These are phyloP conservation scores for Aspergillus homomorphus DNA, from an alignment of 495 filamentous ascomycete genomes.

Conservation along the genomic window DNA sequence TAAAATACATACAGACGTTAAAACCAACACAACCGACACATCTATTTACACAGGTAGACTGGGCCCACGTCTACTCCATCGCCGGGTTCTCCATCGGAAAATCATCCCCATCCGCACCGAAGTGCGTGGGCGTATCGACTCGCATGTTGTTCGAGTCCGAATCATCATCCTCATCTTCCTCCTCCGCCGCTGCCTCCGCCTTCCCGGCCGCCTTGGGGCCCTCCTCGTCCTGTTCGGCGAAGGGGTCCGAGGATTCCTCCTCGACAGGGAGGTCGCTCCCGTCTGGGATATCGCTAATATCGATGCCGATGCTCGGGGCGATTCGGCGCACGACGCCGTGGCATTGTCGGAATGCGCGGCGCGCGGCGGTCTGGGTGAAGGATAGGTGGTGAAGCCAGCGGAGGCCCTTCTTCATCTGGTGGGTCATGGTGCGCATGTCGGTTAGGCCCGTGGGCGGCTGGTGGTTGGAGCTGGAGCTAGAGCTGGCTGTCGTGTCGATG, in stretches of 20 bases:
- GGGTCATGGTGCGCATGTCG: constrained; percentile 34
- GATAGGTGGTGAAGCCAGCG: constrained; percentile 47
- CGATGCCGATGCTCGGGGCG: constrained; percentile 26
- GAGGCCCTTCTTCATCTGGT: constrained; percentile 47
- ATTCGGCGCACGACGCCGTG: constrained; percentile 29
- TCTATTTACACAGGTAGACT: too few species aligned
- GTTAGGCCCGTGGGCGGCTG: neutral
- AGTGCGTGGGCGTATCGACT: too few species aligned
- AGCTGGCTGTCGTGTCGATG: neutral
- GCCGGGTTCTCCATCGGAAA: too few species aligned
- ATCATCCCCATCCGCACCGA: too few species aligned
- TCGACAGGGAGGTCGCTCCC: constrained; percentile 4
- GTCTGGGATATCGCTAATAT: constrained; percentile 31
- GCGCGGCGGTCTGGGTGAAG: constrained; percentile 38
- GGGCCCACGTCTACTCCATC: too few species aligned
- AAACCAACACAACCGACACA: too few species aligned
- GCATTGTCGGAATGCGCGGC: constrained; percentile 49
- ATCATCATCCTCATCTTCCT: too few species aligned
- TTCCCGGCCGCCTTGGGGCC: neutral
- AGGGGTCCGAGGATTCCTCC: neutral
- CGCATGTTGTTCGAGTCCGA: too few species aligned
- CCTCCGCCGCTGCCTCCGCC: neutral
- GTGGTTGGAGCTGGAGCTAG: neutral
- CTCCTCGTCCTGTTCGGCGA: neutral
- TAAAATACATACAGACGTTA: too few species aligned